Conservation (phyloP, 139 green algal species). For the Coccomyxa sp. region DNA sequence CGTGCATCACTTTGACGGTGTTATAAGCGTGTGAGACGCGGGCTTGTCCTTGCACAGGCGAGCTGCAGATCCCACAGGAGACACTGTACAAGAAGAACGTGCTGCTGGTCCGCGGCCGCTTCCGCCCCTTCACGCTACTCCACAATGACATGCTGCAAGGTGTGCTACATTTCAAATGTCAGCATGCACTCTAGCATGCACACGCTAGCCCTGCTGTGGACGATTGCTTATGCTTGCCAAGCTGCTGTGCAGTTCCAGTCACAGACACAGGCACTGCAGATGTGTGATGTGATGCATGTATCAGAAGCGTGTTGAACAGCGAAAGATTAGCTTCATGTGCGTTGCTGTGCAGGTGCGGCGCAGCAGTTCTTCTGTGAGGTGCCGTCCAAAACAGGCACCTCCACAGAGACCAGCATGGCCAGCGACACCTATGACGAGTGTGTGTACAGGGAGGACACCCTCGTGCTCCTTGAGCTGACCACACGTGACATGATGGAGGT, state of each 20-base stretch:
- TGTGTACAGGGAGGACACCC: slow-evolving; percentile 42
- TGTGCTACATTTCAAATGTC: neutral
- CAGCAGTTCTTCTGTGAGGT: slow-evolving; percentile 20
- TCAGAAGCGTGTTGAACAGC: too few relatives aligned
- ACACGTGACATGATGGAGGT: slow-evolving; percentile 50
- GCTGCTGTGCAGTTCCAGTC: too few relatives aligned
- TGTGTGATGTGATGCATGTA: too few relatives aligned
- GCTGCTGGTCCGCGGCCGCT: slow-evolving; percentile 37
- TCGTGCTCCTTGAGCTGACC: slow-evolving; percentile 47
- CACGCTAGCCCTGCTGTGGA: neutral
- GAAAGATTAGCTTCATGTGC: too few relatives aligned
- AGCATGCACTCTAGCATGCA: neutral
- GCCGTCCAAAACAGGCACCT: neutral
- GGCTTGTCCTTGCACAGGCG: slow-evolving; percentile 5
- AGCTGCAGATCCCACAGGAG: slow-evolving; percentile 28
- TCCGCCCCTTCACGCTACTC: slow-evolving; percentile 47
- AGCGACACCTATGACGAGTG: slow-evolving; percentile 24
- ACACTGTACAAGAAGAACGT: slow-evolving; percentile 47
- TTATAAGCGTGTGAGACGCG: neutral
- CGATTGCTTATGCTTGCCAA: neutral
- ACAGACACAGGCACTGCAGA: too few relatives aligned
- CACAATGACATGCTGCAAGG: slow-evolving; percentile 55
- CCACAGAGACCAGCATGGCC: neutral
- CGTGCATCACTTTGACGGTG: neutral
- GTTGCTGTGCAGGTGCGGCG: neutral